A percentile compares a stretch with the other conserved stretches of the same genome.
phyloP scores from a whole-genome alignment of 129 eudicot genomes.

The Glebionis coronaria region DNA sequence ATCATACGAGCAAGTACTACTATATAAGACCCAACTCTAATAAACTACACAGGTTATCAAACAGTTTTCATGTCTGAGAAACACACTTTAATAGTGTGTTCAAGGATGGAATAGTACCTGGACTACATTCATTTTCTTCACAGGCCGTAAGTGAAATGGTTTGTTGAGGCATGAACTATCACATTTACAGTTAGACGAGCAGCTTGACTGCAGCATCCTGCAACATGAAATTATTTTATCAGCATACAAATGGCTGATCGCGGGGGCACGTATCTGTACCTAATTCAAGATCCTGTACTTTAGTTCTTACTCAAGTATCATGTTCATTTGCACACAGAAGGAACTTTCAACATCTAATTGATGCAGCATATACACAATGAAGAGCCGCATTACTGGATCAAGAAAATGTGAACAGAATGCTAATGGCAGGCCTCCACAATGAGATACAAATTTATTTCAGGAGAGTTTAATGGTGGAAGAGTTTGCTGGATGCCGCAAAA shows the following conservation, averaged over 20 bases:
- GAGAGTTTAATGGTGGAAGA: no score
- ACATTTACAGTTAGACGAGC: conserved; percentile 88
- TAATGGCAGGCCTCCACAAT: background rate
- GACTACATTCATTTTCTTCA: conserved; percentile 79
- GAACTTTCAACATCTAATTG: background rate
- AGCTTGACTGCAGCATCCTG: conserved; percentile 91
- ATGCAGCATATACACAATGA: background rate
- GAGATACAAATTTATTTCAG: no score
- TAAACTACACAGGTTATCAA: no score
- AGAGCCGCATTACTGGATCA: background rate
- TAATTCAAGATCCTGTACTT: background rate
- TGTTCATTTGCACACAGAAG: background rate
- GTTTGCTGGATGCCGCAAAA: background rate
- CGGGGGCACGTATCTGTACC: background rate
- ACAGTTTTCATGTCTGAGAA: no score
- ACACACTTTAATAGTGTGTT: background rate
- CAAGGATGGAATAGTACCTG: conserved; percentile 42
- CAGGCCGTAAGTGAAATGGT: conserved; percentile 78
- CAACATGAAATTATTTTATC: conserved; percentile 28
- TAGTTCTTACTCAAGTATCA: background rate
- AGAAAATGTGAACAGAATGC: background rate
- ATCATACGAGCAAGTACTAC: no score
- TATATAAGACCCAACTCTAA: no score
- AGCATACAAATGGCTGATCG: conserved; percentile 17
- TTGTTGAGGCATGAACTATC: conserved; percentile 78